phyloP scores from a whole-genome alignment of 106 monocot genomes.

The Chionographis japonica region DNA sequence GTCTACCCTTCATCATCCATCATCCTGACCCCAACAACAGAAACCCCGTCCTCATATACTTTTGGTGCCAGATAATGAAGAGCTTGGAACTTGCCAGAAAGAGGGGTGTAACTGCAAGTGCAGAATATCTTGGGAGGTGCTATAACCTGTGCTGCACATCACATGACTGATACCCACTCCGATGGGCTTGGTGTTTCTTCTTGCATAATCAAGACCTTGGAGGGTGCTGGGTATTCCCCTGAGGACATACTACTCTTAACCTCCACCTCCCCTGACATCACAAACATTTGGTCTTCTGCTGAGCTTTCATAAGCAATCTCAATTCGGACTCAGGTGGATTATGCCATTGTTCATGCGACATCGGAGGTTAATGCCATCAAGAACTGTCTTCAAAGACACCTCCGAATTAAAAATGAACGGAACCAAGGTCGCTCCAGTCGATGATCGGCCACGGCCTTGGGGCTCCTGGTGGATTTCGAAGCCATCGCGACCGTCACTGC shows the following conservation, averaged over 20 bases:
- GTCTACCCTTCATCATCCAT: too few relatives aligned
- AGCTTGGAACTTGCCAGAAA: constrained; percentile 62
- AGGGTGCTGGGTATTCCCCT: constrained; percentile 49
- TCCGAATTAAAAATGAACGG: constrained; percentile 52
- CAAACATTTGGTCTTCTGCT: too few relatives aligned
- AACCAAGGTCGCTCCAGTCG: constrained; percentile 37
- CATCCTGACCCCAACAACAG: too few relatives aligned
- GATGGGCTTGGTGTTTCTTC: constrained; percentile 63
- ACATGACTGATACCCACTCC: constrained; percentile 54
- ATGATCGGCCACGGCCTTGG: constrained; percentile 29
- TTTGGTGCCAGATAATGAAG: constrained; percentile 41
- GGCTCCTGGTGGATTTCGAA: constrained; percentile 23
- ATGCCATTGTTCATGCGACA: constrained; percentile 56
- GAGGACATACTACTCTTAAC: constrained; percentile 2
- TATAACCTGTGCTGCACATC: constrained; percentile 62
- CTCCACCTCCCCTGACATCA: neutral
- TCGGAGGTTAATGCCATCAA: constrained; percentile 59
- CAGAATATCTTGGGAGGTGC: constrained; percentile 62
- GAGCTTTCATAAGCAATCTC: neutral
- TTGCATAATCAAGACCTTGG: constrained; percentile 44
- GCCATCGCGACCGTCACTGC: constrained; percentile 43
- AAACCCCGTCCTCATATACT: too few relatives aligned
- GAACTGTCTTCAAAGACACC: constrained; percentile 39
- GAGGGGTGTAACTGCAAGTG: constrained; percentile 44
- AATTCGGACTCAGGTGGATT: constrained; percentile 36